phyloP scores from a whole-genome alignment of 257 asterid species.

The Lavandula angustifolia region DNA sequence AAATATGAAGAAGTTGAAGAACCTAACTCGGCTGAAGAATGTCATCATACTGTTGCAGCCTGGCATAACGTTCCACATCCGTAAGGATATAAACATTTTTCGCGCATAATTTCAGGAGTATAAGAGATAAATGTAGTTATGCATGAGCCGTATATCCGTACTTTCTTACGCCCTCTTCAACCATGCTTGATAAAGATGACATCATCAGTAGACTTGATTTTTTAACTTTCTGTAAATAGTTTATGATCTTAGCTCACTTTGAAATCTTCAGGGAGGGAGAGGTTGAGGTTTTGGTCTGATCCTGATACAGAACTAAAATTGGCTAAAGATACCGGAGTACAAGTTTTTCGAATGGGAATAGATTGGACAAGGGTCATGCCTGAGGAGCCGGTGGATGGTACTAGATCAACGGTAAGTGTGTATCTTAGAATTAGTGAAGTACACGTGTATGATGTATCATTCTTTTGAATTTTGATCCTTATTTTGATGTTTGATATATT shows the following conservation, averaged over 20 bases:
- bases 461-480: not conserved
- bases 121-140: not conserved
- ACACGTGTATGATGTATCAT: conserved; percentile 4
- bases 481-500: not conserved
- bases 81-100: conserved; percentile 47
- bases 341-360: conserved; percentile 91
- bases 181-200: conserved; percentile 1
- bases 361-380: conserved; percentile 99
- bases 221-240: conserved; percentile 15
- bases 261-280: conserved; percentile 77
- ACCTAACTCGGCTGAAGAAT: conserved; percentile 55
- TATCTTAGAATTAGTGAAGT: not conserved
- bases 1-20: conserved; percentile 62
- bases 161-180: conserved; percentile 16
- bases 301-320: conserved; percentile 89
- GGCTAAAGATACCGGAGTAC: conserved; percentile 88
- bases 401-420: conserved; percentile 59
- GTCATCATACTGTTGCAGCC: conserved; percentile 81
- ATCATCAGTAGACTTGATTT: not conserved
- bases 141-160: not conserved
- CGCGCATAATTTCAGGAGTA: not conserved
- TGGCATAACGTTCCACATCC: conserved; percentile 99
- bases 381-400: conserved; percentile 67
- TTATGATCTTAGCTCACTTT: conserved; percentile 5
- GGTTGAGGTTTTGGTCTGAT: conserved; percentile 96